These are phyloP conservation scores for Colletotrichum lindemuthianum DNA, from an alignment of 2,329 filamentous ascomycete species.

Conservation along the genomic window DNA sequence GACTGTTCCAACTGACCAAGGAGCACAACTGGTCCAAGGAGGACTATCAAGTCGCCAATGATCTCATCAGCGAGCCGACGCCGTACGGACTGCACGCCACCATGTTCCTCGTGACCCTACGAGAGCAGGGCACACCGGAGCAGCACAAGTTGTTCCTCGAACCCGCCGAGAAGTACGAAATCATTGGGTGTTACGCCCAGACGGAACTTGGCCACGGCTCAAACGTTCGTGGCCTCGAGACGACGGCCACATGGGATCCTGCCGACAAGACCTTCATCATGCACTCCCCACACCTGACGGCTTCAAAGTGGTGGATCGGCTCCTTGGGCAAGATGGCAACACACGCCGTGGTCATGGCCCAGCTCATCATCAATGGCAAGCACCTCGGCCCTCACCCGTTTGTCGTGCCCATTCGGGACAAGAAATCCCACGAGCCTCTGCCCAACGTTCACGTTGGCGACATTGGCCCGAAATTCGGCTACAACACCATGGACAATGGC, in stretches of 20 bases:
- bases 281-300: slow-evolving; percentile 77
- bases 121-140: slow-evolving; percentile 76
- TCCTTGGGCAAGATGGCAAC: slow-evolving; percentile 80
- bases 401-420: slow-evolving; percentile 77
- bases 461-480: slow-evolving; percentile 83
- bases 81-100: slow-evolving; percentile 77
- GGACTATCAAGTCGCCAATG: slow-evolving; percentile 72
- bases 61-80: slow-evolving; percentile 77
- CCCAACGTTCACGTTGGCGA: slow-evolving; percentile 79
- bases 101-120: slow-evolving; percentile 65
- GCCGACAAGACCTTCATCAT: slow-evolving; percentile 79
- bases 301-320: slow-evolving; percentile 88
- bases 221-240: slow-evolving; percentile 79
- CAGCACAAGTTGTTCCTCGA: slow-evolving; percentile 80
- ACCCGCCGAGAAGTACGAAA: slow-evolving; percentile 73
- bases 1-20: slow-evolving; percentile 71
- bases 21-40: slow-evolving; percentile 75
- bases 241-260: slow-evolving; percentile 77
- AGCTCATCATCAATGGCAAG: slow-evolving; percentile 76
- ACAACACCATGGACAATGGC: slow-evolving; percentile 86
- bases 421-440: slow-evolving; percentile 75
- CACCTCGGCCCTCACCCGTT: slow-evolving; percentile 80
- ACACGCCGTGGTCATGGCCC: slow-evolving; percentile 82
- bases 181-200: slow-evolving; percentile 83
- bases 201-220: slow-evolving; percentile 83